Evolutionary conservation across 2,329 filamentous ascomycete species (phyloP).

Genomic region (Onygenales sp.): DNA sequence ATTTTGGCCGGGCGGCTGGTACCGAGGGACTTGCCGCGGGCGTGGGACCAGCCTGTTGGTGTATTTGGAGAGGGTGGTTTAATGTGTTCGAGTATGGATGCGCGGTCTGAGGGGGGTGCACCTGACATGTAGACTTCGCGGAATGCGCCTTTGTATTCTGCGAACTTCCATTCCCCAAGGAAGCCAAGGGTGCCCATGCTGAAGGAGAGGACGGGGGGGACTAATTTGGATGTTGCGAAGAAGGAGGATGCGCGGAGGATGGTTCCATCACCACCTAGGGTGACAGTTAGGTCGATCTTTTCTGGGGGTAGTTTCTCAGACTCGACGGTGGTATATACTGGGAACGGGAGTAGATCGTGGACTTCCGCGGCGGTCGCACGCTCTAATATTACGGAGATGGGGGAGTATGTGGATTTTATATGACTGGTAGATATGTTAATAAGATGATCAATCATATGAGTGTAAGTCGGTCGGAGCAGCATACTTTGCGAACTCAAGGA

Average conservation of each 20-base stretch:
- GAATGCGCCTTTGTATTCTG: conserved; percentile 85
- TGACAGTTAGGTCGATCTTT: conserved; percentile 82
- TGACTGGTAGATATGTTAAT: conserved; percentile 49
- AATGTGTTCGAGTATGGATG: conserved; percentile 35
- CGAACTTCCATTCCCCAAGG: conserved; percentile 91
- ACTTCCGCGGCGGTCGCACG: conserved; percentile 61
- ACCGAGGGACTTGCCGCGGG: conserved; percentile 75
- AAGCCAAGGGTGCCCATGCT: conserved; percentile 97
- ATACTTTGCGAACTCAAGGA: conserved; percentile 49
- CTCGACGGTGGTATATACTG: conserved; percentile 51
- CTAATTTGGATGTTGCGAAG: conserved; percentile 69
- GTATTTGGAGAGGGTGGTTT: conserved; percentile 17
- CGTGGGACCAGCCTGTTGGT: conserved; percentile 57
- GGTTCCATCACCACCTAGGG: conserved; percentile 87
- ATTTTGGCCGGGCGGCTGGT: conserved; percentile 65
- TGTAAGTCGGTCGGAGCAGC: background rate
- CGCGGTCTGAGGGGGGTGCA: conserved; percentile 42
- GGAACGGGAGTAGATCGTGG: conserved; percentile 61
- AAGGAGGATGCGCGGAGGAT: conserved; percentile 78
- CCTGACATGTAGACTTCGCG: conserved; percentile 85
- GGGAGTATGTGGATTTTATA: conserved; percentile 68
- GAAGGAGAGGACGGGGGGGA: conserved; percentile 87
- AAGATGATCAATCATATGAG: background rate
- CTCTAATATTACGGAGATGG: conserved; percentile 75
- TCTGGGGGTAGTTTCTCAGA: conserved; percentile 49